Evolutionary conservation across 345 rosid genomes (phyloP).

Genomic region (Trapa bicornis): DNA sequence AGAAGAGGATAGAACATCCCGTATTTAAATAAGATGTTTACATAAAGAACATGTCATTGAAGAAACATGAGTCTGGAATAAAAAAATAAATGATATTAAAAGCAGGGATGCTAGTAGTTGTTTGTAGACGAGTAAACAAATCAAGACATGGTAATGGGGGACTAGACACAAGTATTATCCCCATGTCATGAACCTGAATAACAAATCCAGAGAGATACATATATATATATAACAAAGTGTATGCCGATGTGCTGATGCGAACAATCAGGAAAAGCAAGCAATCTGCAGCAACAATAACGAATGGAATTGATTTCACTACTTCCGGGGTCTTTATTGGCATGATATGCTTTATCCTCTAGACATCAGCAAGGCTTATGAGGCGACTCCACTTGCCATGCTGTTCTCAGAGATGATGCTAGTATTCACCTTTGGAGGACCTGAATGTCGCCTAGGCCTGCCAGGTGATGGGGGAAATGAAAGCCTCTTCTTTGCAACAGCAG

Average conservation of each 20-base stretch:
- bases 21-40: background rate
- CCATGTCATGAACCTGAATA: background rate
- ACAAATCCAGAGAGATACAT: background rate
- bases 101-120: background rate
- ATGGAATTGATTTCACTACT: background rate
- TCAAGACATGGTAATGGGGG: background rate
- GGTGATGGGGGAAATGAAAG: conserved; percentile 73
- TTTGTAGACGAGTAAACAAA: background rate
- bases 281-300: background rate
- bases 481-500: conserved; percentile 49
- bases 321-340: background rate
- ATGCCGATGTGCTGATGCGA: background rate
- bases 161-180: background rate
- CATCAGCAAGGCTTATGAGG: conserved; percentile 11
- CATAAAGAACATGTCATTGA: background rate
- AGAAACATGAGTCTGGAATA: background rate
- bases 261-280: background rate
- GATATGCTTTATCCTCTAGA: background rate
- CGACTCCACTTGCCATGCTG: conserved; percentile 30
- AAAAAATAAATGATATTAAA: background rate
- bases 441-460: conserved; percentile 60
- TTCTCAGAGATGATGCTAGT: conserved; percentile 28
- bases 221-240: background rate
- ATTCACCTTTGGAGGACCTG: conserved; percentile 71
- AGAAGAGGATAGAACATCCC: background rate